Evolutionary conservation across 441 rosid species (phyloP).

Genomic region (Populus trichocarpa): DNA sequence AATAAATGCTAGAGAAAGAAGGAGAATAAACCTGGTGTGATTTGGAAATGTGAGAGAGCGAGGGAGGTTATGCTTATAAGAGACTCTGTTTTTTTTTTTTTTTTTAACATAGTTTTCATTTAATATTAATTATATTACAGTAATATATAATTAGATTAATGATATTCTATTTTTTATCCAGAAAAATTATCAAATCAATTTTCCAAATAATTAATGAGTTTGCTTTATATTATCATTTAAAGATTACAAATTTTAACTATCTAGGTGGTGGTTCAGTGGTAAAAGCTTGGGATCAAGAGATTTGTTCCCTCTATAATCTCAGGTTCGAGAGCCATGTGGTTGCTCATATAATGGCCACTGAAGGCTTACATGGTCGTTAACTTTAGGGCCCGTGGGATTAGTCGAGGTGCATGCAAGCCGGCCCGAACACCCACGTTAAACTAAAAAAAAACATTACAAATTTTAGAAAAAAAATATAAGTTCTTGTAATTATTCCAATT

Average conservation of each 20-base stretch:
- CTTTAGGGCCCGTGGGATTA: no score
- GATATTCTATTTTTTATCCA: not conserved
- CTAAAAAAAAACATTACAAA: no score
- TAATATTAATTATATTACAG: not conserved
- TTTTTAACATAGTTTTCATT: not conserved
- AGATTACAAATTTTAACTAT: not conserved
- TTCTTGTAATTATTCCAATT: not conserved
- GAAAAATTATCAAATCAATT: no score
- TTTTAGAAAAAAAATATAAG: not conserved
- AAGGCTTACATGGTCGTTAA: no score
- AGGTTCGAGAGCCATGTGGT: no score
- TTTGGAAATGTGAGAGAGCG: slow-evolving; percentile 34
- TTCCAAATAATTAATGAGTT: not conserved
- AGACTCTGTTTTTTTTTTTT: not conserved
- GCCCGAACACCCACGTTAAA: no score
- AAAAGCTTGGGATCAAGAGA: no score
- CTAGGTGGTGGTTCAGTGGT: no score
- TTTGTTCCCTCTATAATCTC: no score
- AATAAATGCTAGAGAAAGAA: slow-evolving; percentile 11
- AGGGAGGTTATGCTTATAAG: not conserved
- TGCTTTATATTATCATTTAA: no score
- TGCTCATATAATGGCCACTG: no score
- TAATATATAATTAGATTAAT: not conserved
- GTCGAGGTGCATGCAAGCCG: no score
- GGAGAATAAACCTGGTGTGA: slow-evolving; percentile 12